These are phyloP conservation scores for Ustilago bromivora DNA, from an alignment of 1,284 basidiomycete species.

Conservation along the genomic window DNA sequence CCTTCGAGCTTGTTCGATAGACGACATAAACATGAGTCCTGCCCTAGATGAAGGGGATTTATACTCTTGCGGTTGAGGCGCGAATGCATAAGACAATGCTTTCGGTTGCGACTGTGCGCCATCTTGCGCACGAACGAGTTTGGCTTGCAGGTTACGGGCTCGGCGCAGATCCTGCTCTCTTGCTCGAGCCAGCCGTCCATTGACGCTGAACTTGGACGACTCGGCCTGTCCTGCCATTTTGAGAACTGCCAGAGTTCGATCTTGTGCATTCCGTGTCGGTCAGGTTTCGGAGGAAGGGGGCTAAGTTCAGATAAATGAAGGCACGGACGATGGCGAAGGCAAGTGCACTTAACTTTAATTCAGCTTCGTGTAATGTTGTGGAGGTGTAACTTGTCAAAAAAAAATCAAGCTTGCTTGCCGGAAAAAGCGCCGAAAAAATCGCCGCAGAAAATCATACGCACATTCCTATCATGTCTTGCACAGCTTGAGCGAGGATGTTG, in stretches of 20 bases:
- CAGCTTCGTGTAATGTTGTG: slow-evolving; percentile 11
- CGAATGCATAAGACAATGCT: background rate
- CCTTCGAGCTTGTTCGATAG: slow-evolving; percentile 25
- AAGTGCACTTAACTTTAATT: background rate
- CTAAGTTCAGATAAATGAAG: background rate
- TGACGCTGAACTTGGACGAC: slow-evolving; percentile 31
- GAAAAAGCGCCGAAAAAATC: slow-evolving; percentile 10
- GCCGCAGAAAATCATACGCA: background rate
- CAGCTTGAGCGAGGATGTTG: background rate
- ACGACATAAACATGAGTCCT: slow-evolving; percentile 34
- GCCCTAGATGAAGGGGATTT: slow-evolving; percentile 27
- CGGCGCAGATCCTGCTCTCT: slow-evolving; percentile 37
- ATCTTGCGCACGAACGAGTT: slow-evolving; percentile 23
- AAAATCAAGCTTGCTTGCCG: background rate
- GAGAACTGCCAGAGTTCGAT: background rate
- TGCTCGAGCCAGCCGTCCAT: slow-evolving; percentile 38
- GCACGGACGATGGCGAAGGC: background rate
- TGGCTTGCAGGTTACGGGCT: slow-evolving; percentile 36
- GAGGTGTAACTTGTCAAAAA: slow-evolving; percentile 17
- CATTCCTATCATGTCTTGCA: background rate
- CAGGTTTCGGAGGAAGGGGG: too few species aligned
- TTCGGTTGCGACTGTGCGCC: background rate
- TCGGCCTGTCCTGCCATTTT: slow-evolving; percentile 14
- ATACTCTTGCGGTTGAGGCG: background rate
- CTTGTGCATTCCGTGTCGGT: background rate